These are phyloP conservation scores for Beauveria caledonica DNA, from an alignment of 2,329 filamentous ascomycete species.

Conservation along the genomic window DNA sequence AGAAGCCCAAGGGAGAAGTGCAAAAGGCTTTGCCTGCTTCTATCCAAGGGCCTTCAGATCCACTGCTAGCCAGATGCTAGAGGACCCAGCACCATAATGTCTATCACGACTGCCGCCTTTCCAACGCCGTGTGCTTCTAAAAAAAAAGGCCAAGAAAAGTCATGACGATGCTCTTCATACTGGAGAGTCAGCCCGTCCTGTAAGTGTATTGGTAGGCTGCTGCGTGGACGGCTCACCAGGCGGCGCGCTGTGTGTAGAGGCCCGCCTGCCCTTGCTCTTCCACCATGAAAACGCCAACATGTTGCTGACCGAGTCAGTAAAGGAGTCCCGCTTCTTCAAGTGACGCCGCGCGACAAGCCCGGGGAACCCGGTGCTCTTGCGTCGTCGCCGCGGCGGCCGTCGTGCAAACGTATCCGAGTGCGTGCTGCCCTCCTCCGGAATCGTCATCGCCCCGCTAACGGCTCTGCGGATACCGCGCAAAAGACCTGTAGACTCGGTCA, in stretches of 20 bases:
- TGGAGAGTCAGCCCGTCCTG: conserved; percentile 21
- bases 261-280: conserved; percentile 19
- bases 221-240: background rate
- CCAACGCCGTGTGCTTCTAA: conserved; percentile 14
- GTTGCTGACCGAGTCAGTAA: conserved; percentile 40
- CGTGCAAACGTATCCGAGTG: conserved; percentile 24
- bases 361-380: conserved; percentile 54
- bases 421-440: conserved; percentile 21
- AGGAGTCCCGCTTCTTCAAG: conserved; percentile 29
- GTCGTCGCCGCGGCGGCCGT: conserved; percentile 34
- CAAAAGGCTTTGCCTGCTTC: background rate
- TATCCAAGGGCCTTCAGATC: background rate
- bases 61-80: background rate
- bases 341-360: conserved; percentile 48
- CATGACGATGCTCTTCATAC: conserved; percentile 23
- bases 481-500: conserved; percentile 33
- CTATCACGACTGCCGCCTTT: conserved; percentile 5
- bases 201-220: conserved; percentile 8
- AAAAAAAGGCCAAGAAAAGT: background rate
- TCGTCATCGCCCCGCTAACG: conserved; percentile 20
- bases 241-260: conserved; percentile 12
- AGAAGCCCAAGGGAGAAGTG: background rate
- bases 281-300: conserved; percentile 52
- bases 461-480: conserved; percentile 26
- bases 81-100: background rate